Percentiles rank a stretch among this genome's conserved stretches.
Evolutionary conservation across 345 rosid species (phyloP).

Genomic region (Bruguiera gymnorhiza): DNA sequence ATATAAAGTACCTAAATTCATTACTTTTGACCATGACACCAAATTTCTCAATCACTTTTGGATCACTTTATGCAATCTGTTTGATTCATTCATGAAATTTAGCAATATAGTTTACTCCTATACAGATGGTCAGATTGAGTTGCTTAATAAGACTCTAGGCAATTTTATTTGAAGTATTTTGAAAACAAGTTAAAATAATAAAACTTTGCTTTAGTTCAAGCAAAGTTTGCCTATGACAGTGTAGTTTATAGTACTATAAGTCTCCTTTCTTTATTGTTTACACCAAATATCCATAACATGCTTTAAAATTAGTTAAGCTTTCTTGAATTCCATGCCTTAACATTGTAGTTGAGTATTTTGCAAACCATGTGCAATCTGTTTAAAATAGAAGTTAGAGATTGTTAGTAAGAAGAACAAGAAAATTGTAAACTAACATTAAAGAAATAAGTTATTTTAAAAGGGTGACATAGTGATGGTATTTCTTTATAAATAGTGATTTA

Average conservation of each 20-base stretch:
- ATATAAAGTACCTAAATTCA: neutral
- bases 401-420: neutral
- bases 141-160: neutral
- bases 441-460: neutral
- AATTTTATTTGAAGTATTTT: neutral
- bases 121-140: neutral
- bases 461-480: neutral
- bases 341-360: neutral
- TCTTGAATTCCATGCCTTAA: neutral
- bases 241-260: neutral
- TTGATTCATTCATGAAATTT: neutral
- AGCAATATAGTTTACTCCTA: neutral
- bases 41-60: neutral
- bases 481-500: neutral
- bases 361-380: no score
- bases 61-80: neutral
- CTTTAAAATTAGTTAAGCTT: neutral
- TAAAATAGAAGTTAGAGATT: neutral
- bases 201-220: neutral
- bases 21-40: rapidly evolving
- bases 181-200: no score
- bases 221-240: conserved; percentile 2
- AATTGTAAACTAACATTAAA: neutral
- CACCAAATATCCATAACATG: neutral
- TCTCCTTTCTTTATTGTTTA: neutral